Evolutionary conservation across 2,329 filamentous ascomycete species (phyloP).

Genomic region (Talaromyces verruculosus): DNA sequence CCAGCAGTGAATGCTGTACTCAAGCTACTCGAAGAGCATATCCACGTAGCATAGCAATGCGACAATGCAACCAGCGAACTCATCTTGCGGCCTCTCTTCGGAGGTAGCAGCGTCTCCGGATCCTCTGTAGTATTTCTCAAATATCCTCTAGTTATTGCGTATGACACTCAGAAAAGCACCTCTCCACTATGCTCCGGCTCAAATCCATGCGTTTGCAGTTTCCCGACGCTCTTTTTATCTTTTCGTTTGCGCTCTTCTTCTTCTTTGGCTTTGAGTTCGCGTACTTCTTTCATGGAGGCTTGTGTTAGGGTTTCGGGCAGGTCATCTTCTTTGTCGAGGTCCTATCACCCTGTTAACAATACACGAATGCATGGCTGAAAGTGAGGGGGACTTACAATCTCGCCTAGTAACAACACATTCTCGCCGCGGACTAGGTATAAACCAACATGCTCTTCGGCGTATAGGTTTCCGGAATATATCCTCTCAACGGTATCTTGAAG

Average conservation of each 20-base stretch:
- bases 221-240: constrained; percentile 71
- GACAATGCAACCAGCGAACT: not conserved
- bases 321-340: constrained; percentile 93
- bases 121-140: not conserved
- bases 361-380: not conserved
- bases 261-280: constrained; percentile 70
- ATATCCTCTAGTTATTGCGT: not conserved
- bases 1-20: not conserved
- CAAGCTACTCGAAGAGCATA: not conserved
- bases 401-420: constrained; percentile 92
- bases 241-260: constrained; percentile 66
- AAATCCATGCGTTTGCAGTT: constrained; percentile 76
- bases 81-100: constrained; percentile 1
- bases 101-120: not conserved
- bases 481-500: constrained; percentile 90
- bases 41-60: constrained; percentile 5
- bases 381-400: constrained; percentile 60
- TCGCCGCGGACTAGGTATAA: constrained; percentile 92
- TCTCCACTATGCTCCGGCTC: constrained; percentile 82
- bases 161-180: constrained; percentile 59
- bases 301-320: constrained; percentile 67
- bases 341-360: constrained; percentile 44
- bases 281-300: constrained; percentile 68
- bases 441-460: constrained; percentile 80
- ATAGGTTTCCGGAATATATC: constrained; percentile 72